Conservation (phyloP, 2,329 filamentous ascomycete genomes). For the Pseudogymnoascus sp. region DNA sequence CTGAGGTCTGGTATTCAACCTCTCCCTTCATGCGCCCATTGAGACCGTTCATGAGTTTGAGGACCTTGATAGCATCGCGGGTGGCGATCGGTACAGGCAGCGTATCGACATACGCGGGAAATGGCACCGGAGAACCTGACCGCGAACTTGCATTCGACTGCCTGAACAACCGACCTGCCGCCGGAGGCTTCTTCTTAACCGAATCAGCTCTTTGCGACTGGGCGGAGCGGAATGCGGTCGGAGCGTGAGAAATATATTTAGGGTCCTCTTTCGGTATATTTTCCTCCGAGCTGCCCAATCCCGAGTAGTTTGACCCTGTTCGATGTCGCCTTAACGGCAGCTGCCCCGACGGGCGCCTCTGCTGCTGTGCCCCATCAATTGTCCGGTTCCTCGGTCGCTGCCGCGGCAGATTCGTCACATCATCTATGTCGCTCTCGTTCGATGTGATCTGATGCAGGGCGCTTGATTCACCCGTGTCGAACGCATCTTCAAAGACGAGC, state of each 20-base stretch:
- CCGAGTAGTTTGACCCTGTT: neutral
- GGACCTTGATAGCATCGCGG: constrained; percentile 61
- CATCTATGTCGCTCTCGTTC: neutral
- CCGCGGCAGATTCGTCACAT: neutral
- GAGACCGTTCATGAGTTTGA: constrained; percentile 68
- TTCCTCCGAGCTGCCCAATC: neutral
- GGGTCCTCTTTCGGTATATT: neutral
- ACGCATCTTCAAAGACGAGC: constrained; percentile 52
- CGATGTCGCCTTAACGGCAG: neutral
- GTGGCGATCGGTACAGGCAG: constrained; percentile 52
- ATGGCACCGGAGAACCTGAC: neutral
- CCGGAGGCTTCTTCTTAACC: neutral
- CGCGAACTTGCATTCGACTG: neutral
- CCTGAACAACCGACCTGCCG: neutral
- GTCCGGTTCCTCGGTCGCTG: constrained; percentile 32
- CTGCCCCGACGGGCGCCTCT: constrained; percentile 15
- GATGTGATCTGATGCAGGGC: neutral
- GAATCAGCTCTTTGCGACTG: constrained; percentile 3
- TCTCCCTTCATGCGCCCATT: constrained; percentile 75
- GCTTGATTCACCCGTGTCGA: constrained; percentile 33
- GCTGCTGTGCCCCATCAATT: constrained; percentile 47
- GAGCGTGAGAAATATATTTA: constrained; percentile 31
- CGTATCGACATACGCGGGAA: constrained; percentile 49
- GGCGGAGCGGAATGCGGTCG: constrained; percentile 19
- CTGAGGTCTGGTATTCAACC: constrained; percentile 60